Base-by-base conservation (phyloP, 1,284 basidiomycete genomes). In the Fomitopsis pinicola region DNA sequence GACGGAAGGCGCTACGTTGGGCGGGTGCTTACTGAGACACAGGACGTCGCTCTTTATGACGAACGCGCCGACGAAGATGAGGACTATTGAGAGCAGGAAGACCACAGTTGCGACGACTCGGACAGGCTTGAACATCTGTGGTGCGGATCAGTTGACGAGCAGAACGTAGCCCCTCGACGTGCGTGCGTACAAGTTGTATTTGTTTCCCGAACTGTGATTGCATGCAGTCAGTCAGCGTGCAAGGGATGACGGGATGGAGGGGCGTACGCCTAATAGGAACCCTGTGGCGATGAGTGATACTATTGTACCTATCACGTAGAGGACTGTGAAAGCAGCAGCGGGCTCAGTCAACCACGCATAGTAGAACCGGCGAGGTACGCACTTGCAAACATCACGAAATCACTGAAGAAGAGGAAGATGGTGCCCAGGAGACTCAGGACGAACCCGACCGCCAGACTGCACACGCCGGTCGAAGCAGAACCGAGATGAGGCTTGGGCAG, bases 51-150 rank as follows among this genome's bases (percentile, higher is more conserved):
- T 92, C 38, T 69, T 45, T 30, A 94, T 71, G 36, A 88, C 88
- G 73, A 95, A 94, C 2, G 92, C 94, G 36, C 84, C 86, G 38
- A 95, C 84, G 63, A 95, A 93, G 52, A 92, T 87, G 64, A 95
- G 80, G 15, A 75, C 87, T 67, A 95, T 91, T 19, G 88, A 86
- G 2, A 75, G 87, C 3, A 97, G 72, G 75, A 97, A 87, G 40
- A 96, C 71, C 60, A 95, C 73, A 0, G 93, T 88, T 0, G 95
- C 95, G 12, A 92, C 77, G n/a, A 97, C 77, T 59, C 95, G 90
- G 26, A 96, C 85, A 55, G 92, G 90, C 75, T 95, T 94, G 82
- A 97, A 97, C 94, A 96, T 96, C 91, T 94, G 53, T 15, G 35
- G 5, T 38, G 57, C 46, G n/a, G 45, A 40, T 65, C 36, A 63